Base-by-base conservation (phyloP, 2,329 filamentous ascomycete species). In the Albifimbria verrucaria region DNA sequence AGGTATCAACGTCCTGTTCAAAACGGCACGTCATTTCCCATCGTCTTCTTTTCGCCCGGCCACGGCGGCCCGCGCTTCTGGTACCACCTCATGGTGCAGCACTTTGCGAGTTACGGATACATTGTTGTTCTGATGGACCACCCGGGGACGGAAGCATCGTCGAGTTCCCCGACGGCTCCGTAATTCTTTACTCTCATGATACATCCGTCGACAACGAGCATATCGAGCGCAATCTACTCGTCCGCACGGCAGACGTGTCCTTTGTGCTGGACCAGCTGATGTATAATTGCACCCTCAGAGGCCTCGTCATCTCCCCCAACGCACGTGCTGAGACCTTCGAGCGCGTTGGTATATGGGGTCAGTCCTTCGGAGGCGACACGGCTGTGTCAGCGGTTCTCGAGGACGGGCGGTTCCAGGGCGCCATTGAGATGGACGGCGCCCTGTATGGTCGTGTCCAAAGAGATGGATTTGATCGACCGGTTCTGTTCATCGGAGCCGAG, bases 361-460 rank as follows among this genome's bases (percentile, higher is more conserved):
- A 54, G 24, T 54, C 52, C 5, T 54, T 54, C 22, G 52, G 52
- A 6, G 52, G 48, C 32, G 48, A 50, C 4, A 51, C 52, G 20
- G 52, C 52, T n/a, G 43, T 48, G 12, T 46, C 42, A 26, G 43
- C 43, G 18, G 22, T 49, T 1, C 43, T 51, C 5, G 39, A 48
- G 32, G 52, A 54, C 24, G 28, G 42, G 7, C 52, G 52, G 24
- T 51, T 54, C 43, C 44, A 51, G 23, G 52, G 41, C 42, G 52
- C 48, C 28, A 54, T 54, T n/a, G 48, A 54, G 10, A 12, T 51
- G 11, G 48, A 54, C 49, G 52, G 52, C 20, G 25, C 36, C 15
- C 18, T 53, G 7, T 46, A 50, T 21, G 52, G 52, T 41, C 52
- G 48, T 25, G 47, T 49, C n/a, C 47, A 42, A 20, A 11, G 15